phyloP scores from a whole-genome alignment of 164 flowering plant genomes.

The Cinnamomum micranthum region DNA sequence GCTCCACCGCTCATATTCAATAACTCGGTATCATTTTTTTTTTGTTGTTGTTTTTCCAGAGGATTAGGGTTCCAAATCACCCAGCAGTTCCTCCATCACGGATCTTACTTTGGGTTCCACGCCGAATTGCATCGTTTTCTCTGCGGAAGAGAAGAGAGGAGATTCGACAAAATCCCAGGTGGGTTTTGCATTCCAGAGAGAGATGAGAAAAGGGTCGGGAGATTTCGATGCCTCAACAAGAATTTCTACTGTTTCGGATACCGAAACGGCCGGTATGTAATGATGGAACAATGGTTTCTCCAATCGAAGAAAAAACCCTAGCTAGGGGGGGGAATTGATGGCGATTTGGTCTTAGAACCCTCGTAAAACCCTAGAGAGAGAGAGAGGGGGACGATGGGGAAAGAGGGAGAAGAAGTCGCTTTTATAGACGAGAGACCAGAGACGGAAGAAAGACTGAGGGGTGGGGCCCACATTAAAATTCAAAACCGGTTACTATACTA shows the following conservation, averaged over 20 bases:
- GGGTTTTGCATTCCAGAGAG: neutral
- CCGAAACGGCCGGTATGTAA: neutral
- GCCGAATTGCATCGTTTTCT: neutral
- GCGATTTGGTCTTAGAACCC: neutral
- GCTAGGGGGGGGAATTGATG: neutral
- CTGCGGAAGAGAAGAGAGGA: neutral
- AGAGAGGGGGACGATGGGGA: no score
- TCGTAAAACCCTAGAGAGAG: neutral
- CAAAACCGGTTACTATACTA: no score
- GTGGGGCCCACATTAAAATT: neutral
- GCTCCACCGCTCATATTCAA: slow-evolving; percentile 85
- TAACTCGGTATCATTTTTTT: slow-evolving; percentile 37
- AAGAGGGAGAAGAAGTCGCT: neutral
- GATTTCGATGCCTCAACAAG: neutral
- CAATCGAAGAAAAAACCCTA: neutral
- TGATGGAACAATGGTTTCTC: neutral
- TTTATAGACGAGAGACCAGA: neutral
- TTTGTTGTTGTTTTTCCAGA: neutral
- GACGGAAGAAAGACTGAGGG: neutral
- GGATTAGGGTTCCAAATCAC: neutral
- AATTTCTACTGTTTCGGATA: neutral
- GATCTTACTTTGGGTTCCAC: neutral
- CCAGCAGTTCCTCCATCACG: no score
- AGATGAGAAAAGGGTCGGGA: neutral
- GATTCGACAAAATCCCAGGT: neutral